Percentiles rank a stretch among this genome's conserved stretches.
Evolutionary conservation across 345 rosid species (phyloP).

Genomic region (rapeseed (Brassica napus)): Da-Ae NC_063440.1:15449001-15449500

Average conservation of each 20-base stretch:
- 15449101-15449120: not conserved
- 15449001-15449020: not conserved
- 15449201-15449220: not conserved
- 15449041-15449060: not conserved
- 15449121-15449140: not conserved
- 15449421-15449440: not conserved
- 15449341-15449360: not conserved
- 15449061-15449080: not conserved
- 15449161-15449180: not conserved
- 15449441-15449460: not conserved
- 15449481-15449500: constrained; percentile 1
- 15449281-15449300: not conserved
- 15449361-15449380: not conserved
- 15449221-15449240: not conserved
- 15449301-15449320: constrained; percentile 7
- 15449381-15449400: constrained; percentile 2
- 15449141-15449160: not conserved
- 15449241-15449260: not conserved
- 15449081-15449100: not conserved
- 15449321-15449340: not conserved
- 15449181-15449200: not conserved
- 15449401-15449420: not conserved
- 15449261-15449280: not conserved
- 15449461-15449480: not conserved
- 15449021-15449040: not conserved